Percentiles rank a stretch among this genome's conserved stretches.
These are phyloP conservation scores for Closterium sp. DNA, from an alignment of 139 green algal species.

Conservation along the genomic window DNA sequence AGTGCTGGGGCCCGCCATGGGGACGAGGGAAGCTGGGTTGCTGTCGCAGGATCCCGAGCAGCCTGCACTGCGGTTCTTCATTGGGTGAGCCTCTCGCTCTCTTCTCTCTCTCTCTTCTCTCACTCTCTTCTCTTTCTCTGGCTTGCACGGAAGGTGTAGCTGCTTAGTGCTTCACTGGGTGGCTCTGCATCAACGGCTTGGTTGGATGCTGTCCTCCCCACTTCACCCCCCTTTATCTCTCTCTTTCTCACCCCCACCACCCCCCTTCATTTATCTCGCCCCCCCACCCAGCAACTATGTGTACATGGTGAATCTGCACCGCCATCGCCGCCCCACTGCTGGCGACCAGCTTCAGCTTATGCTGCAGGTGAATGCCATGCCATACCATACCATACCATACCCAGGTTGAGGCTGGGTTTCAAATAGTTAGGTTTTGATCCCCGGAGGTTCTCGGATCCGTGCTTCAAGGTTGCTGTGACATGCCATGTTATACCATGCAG, in stretches of 20 bases:
- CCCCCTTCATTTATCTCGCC: background rate
- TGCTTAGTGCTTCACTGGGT: too few relatives aligned
- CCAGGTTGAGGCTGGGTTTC: too few relatives aligned
- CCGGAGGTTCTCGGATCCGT: too few relatives aligned
- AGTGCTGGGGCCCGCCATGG: background rate
- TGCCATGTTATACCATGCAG: too few relatives aligned
- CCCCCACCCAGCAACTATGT: background rate
- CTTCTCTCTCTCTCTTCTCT: background rate
- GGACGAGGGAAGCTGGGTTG: background rate
- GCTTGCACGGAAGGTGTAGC: too few relatives aligned
- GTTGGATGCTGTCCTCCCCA: too few relatives aligned
- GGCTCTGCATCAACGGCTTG: too few relatives aligned
- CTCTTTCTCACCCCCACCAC: background rate
- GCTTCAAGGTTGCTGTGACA: too few relatives aligned
- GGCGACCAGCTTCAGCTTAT: conserved; percentile 20
- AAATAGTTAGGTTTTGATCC: too few relatives aligned
- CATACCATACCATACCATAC: background rate
- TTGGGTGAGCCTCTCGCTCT: background rate
- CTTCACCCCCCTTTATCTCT: too few relatives aligned
- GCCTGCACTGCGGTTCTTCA: conserved; percentile 27
- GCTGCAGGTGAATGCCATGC: background rate
- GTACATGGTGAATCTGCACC: conserved; percentile 30
- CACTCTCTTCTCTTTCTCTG: background rate
- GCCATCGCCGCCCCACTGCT: background rate
- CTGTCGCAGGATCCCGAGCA: conserved; percentile 30